Evolutionary conservation across 2,329 filamentous ascomycete species (phyloP), one percentile per base, ranked within the genome.

Genomic region (Paraphoma sp.): DNA sequence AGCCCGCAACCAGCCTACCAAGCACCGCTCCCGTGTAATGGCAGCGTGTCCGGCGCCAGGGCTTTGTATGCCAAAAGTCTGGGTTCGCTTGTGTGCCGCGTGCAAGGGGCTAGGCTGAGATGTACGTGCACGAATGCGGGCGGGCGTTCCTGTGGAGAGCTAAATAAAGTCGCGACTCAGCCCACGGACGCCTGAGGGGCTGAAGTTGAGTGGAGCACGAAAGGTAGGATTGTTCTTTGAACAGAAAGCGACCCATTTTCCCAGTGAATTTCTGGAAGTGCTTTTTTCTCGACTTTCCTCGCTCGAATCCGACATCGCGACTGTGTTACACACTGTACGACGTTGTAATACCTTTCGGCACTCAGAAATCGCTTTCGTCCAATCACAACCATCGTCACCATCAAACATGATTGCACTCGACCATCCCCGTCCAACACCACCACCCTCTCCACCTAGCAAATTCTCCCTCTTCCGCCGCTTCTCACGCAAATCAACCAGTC

Each of bases 401-500:
- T 23, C 5, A 23, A 23, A 47, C 31, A 68, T 57, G 57, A 42
- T 63, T 54, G 56, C 63, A 17, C 33, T 62, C 51, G 57, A 67
- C 6, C 48, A 23, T 23, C 16, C 53, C 36, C 59, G 51, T 16
- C 30, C 48, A 44, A 29, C 48, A 43, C 50, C 48, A 45, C 23
- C 48, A 44, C 48, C 59, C n/a, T 43, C 45, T 40, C 48, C 61
- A 6, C 52, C 45, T 29, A 61, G 55, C 38, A 69, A 64, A 54
- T 45, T 48, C 12, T 69, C 65, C 1, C 46, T 68, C 43, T 63
- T 69, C 47, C 63, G 63, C 10, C 66, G 56, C 48, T 65, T 69
- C 47, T 54, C 65, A 9, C 53, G 53, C 56, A 52, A 16, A 5
- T 23, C 23, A 40, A 12, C 51, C 23, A 43, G 7, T 17, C 33